Conservation (phyloP, 2,329 filamentous ascomycete species). For the Aspergillus calidoustus region DNA sequence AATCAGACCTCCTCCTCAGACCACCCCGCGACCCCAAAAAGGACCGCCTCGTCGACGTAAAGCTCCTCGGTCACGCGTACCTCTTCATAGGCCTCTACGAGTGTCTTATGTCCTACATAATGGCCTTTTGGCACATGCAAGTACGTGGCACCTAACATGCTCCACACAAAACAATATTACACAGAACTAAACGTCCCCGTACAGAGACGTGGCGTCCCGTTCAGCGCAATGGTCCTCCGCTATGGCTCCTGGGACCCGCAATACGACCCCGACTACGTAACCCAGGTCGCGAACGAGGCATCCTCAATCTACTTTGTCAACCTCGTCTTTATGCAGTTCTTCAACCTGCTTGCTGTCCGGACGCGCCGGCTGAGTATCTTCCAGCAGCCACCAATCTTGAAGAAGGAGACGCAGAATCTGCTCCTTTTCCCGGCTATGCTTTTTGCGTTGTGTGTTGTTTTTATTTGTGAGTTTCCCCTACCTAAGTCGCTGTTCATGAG, state of each 20-base stretch:
- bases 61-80: constrained; percentile 74
- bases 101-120: constrained; percentile 64
- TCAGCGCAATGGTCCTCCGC: constrained; percentile 68
- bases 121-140: constrained; percentile 68
- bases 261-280: constrained; percentile 58
- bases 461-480: constrained; percentile 56
- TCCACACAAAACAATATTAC: neutral
- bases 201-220: constrained; percentile 62
- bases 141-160: neutral
- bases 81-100: constrained; percentile 70
- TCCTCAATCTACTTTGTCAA: constrained; percentile 80
- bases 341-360: constrained; percentile 72
- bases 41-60: constrained; percentile 74
- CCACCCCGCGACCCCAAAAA: constrained; percentile 70
- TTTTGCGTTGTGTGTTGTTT: constrained; percentile 70
- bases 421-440: constrained; percentile 72
- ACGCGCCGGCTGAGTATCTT: constrained; percentile 70
- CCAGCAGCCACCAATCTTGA: constrained; percentile 72
- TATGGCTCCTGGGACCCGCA: constrained; percentile 61
- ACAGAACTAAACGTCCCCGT: neutral
- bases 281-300: constrained; percentile 61
- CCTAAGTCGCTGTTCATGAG: neutral
- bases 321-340: constrained; percentile 81
- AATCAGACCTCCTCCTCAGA: constrained; percentile 73
- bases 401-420: constrained; percentile 67